Evolutionary conservation across 305 asterid genomes (phyloP).

Genomic region (Fraxinus sp.): DNA sequence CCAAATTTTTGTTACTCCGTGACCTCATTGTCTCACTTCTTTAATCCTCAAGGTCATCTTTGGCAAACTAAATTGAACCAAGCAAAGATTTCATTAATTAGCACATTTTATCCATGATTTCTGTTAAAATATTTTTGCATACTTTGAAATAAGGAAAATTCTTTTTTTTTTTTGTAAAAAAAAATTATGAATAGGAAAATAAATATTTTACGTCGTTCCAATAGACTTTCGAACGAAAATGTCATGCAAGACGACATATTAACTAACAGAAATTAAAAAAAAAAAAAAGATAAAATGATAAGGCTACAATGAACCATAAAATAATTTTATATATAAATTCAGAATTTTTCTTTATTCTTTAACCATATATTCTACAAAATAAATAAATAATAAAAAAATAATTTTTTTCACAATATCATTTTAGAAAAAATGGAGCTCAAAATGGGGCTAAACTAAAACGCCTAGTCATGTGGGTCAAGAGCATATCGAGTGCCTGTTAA

Average conservation of each 20-base stretch:
- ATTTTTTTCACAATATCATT: too few species aligned
- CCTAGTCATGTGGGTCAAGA: neutral
- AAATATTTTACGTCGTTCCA: neutral
- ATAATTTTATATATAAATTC: too few species aligned
- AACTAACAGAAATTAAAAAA: too few species aligned
- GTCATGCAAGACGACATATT: too few species aligned
- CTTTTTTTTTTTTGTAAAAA: too few species aligned
- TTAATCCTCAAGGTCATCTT: neutral
- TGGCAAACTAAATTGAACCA: neutral
- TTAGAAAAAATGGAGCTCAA: neutral
- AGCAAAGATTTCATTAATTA: too few species aligned
- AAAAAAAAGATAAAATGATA: too few species aligned
- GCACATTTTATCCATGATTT: too few species aligned
- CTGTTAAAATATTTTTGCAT: neutral
- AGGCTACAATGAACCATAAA: too few species aligned
- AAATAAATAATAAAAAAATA: too few species aligned
- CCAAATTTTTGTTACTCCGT: neutral
- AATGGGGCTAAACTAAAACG: neutral
- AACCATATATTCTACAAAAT: neutral
- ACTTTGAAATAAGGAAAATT: neutral
- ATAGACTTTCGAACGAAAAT: neutral
- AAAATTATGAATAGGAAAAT: neutral
- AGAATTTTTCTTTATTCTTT: too few species aligned
- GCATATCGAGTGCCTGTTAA: neutral
- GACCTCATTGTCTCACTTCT: neutral